Evolutionary conservation across 495 filamentous ascomycete species (phyloP).

Genomic region (Penicillium lagena): DNA sequence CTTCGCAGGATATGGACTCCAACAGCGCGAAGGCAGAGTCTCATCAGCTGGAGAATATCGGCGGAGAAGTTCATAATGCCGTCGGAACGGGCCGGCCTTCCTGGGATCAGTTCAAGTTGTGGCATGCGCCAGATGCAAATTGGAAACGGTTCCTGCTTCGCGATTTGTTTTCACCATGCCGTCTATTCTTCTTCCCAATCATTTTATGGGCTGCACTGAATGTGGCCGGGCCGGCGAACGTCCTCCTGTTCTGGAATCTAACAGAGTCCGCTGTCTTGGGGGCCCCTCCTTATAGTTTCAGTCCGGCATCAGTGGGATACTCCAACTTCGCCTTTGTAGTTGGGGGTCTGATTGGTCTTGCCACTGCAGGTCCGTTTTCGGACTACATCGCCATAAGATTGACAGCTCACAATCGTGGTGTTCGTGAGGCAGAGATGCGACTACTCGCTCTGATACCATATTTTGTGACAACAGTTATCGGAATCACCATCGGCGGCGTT

Average conservation of each 20-base stretch:
- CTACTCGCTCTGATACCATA: slow-evolving; percentile 53
- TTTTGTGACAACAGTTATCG: slow-evolving; percentile 45
- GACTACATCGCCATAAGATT: slow-evolving; percentile 47
- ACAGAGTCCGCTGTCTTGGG: slow-evolving; percentile 47
- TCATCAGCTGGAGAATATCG: neutral
- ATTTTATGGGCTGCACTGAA: slow-evolving; percentile 46
- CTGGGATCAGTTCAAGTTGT: slow-evolving; percentile 37
- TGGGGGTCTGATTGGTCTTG: slow-evolving; percentile 42
- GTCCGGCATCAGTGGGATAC: slow-evolving; percentile 36
- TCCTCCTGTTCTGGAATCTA: slow-evolving; percentile 50
- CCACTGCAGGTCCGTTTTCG: slow-evolving; percentile 46
- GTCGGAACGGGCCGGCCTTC: slow-evolving; percentile 37
- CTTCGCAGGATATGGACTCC: neutral
- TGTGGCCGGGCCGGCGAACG: slow-evolving; percentile 43
- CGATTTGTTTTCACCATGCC: slow-evolving; percentile 39
- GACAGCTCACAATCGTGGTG: slow-evolving; percentile 45
- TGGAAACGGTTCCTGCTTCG: slow-evolving; percentile 26
- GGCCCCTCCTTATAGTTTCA: slow-evolving; percentile 45
- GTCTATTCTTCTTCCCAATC: slow-evolving; percentile 50
- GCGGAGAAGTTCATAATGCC: slow-evolving; percentile 9
- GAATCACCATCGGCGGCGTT: slow-evolving; percentile 50
- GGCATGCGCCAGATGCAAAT: slow-evolving; percentile 30
- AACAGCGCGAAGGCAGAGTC: no score
- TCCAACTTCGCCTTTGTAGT: slow-evolving; percentile 35
- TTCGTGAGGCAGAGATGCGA: slow-evolving; percentile 63